Evolutionary conservation across 1,284 basidiomycete genomes (phyloP), one percentile per base, ranked within the genome.

Genomic region (Megacollybia platyphylla): DNA sequence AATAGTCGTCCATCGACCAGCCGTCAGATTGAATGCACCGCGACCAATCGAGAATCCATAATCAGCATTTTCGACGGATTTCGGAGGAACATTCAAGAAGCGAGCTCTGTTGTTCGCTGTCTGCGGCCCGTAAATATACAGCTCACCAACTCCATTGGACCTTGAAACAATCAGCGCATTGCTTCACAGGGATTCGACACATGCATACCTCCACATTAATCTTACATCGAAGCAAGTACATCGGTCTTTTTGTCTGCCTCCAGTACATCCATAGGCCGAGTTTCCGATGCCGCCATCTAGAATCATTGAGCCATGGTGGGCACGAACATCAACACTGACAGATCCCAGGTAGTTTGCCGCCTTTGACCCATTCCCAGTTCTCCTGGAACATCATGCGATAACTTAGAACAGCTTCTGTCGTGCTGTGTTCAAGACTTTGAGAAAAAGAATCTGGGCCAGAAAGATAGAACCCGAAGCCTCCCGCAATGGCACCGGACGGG

Each of bases 341-440:
- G 4, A 75, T 59, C 3, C 78, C 78, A 29, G 78, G 78, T 2
- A 80, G 57, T 52, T 82, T 82, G 6, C 79, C 79, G 18, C 79
- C 78, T 50, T 73, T 75, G 8, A 60, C 63, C 67, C 72, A 81
- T 31, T 71, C 67, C 65, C 74, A 81, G 0, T 61, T 73, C 0
- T 62, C 52, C 47, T 76, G 59, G 31, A 81, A 67, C 63, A 76
- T 70, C 50, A 81, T 64, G 2, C 71, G 65, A 51, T 80, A 80
- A 45, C 70, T 68, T 52, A 78, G 58, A 0, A 76, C 44, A 0
- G 68, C 70, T 46, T 82, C 73, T 10, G 51, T 58, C n/a, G 67
- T 61, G 0, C 52, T 57, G 11, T 58, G 47, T 27, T 53, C 52
- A 39, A 70, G 46, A 2, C 44, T 49, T 13, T 58, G 50, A 0